phyloP scores from a whole-genome alignment of 2,329 filamentous ascomycete genomes.

The Epichloe festucae region DNA sequence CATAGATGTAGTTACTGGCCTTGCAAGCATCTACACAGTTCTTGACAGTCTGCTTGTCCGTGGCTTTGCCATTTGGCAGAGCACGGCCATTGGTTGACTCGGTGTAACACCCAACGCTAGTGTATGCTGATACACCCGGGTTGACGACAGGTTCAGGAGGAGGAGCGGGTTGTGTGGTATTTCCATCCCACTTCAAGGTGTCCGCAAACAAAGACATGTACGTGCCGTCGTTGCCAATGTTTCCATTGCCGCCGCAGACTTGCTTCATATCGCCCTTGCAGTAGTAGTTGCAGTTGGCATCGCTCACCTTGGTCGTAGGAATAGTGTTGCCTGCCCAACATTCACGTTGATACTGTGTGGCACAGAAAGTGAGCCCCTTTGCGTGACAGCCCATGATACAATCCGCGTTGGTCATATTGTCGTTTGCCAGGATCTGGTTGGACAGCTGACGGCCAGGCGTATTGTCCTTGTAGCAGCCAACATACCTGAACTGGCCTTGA shows the following conservation, averaged over 20 bases:
- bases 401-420: constrained; percentile 27
- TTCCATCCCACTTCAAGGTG: constrained; percentile 15
- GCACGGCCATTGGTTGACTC: constrained; percentile 21
- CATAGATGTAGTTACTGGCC: constrained; percentile 15
- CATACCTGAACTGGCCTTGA: constrained; percentile 35
- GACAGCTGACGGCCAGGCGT: constrained; percentile 40
- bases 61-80: constrained; percentile 14
- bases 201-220: constrained; percentile 38
- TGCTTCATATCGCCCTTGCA: constrained; percentile 36
- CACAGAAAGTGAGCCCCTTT: constrained; percentile 28
- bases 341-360: constrained; percentile 35
- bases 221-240: constrained; percentile 18
- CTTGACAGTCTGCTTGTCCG: constrained; percentile 19
- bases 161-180: constrained; percentile 12
- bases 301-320: constrained; percentile 29
- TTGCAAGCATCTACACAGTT: constrained; percentile 22
- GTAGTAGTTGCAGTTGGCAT: constrained; percentile 36
- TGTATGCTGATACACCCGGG: constrained; percentile 23
- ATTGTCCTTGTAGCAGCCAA: constrained; percentile 43
- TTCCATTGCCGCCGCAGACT: constrained; percentile 39
- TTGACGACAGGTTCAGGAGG: constrained; percentile 20
- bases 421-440: constrained; percentile 26
- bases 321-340: constrained; percentile 41
- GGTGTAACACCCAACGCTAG: constrained; percentile 26
- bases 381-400: constrained; percentile 32